Evolutionary conservation across 306 rosid genomes (phyloP).

Genomic region (Cajanus cajan): DNA sequence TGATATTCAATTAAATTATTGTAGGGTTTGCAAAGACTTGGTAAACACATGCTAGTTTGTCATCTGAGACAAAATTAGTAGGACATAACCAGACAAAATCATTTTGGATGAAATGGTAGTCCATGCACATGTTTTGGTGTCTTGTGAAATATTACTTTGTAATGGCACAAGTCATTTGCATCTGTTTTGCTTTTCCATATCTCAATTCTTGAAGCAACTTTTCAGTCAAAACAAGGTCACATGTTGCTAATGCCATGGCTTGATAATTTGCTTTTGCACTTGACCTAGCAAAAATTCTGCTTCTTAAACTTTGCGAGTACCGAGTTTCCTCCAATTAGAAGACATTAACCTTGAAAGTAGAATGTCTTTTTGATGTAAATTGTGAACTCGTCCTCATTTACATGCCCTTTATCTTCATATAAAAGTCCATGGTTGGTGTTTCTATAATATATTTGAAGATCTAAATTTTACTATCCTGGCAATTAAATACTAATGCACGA

Average conservation of each 20-base stretch:
- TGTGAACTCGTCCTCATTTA: not conserved
- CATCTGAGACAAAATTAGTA: not conserved
- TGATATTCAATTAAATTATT: not conserved
- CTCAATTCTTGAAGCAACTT: not conserved
- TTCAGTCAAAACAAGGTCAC: conserved; percentile 6
- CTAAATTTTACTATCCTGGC: not conserved
- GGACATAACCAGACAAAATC: not conserved
- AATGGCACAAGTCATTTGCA: not conserved
- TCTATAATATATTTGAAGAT: conserved; percentile 18
- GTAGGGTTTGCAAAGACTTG: not conserved
- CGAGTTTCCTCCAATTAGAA: conserved; percentile 19
- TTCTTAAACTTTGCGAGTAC: not conserved
- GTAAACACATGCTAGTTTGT: conserved; percentile 16
- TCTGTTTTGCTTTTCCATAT: conserved; percentile 24
- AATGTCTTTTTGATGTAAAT: not conserved
- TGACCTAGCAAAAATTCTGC: not conserved
- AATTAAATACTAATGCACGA: not conserved
- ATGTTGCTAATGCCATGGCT: not conserved
- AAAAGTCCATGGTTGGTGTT: conserved; percentile 1
- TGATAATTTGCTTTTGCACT: conserved; percentile 24
- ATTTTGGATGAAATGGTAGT: conserved; percentile 6
- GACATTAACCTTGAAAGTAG: not conserved
- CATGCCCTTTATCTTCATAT: not conserved
- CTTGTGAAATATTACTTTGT: not conserved
- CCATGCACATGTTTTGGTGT: not conserved